These are phyloP conservation scores for Oidium heveae DNA, from an alignment of 2,329 filamentous ascomycete genomes.

Conservation along the genomic window DNA sequence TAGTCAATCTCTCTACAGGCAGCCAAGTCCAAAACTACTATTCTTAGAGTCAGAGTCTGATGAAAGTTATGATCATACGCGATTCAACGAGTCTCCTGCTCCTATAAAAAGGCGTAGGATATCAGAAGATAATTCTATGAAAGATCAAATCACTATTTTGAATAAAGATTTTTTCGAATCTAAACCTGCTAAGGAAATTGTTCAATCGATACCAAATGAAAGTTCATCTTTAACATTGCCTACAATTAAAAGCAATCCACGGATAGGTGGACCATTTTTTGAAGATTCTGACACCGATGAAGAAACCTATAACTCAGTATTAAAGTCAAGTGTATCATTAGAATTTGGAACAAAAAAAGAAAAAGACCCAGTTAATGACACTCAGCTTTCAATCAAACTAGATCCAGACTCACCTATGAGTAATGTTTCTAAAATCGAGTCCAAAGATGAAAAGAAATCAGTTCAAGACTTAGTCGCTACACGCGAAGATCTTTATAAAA, in stretches of 20 bases:
- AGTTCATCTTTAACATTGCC: neutral
- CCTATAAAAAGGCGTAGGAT: constrained; percentile 20
- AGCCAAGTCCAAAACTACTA: constrained; percentile 1
- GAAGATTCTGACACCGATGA: constrained; percentile 42
- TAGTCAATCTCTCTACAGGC: constrained; percentile 6
- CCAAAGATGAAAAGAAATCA: neutral
- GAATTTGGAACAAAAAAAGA: neutral
- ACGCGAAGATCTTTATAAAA: neutral
- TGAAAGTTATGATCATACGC: constrained; percentile 7
- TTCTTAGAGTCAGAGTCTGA: constrained; percentile 5
- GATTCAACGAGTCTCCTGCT: constrained; percentile 17
- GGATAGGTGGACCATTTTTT: constrained; percentile 34
- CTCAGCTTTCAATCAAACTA: neutral
- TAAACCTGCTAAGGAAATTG: neutral
- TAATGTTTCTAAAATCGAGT: neutral
- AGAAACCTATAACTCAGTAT: constrained; percentile 15
- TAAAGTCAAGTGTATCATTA: neutral
- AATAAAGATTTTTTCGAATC: neutral
- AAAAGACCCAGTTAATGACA: neutral
- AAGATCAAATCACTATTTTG: neutral
- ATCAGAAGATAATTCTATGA: constrained; percentile 4
- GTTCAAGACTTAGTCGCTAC: neutral
- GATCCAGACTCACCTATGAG: neutral
- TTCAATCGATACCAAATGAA: neutral
- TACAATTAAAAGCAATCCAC: constrained; percentile 5